Conservation (phyloP, 2,329 filamentous ascomycete species). For the Cryphonectria naterciae region DNA sequence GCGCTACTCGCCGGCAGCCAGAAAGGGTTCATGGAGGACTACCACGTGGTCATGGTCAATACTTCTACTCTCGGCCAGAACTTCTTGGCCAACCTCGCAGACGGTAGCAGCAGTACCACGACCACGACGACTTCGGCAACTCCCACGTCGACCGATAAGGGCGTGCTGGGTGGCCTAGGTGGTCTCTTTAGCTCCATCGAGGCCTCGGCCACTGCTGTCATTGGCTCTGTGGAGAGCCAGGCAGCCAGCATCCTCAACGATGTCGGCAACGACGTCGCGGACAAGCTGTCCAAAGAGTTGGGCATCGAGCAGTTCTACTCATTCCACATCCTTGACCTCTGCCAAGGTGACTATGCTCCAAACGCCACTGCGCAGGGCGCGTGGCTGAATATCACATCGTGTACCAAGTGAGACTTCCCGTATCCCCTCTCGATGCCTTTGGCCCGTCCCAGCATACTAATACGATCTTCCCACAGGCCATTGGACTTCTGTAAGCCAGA, state of each 20-base stretch:
- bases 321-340: conserved; percentile 38
- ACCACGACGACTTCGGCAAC: conserved; percentile 33
- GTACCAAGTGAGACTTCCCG: conserved; percentile 32
- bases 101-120: conserved; percentile 29
- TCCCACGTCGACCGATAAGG: conserved; percentile 29
- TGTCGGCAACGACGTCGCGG: conserved; percentile 40
- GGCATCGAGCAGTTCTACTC: conserved; percentile 42
- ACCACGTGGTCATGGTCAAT: conserved; percentile 47
- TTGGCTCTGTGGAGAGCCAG: conserved; percentile 33
- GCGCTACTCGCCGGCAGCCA: conserved; percentile 45
- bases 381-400: conserved; percentile 35
- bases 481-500: conserved; percentile 29
- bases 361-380: conserved; percentile 33
- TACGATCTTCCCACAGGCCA: conserved; percentile 11
- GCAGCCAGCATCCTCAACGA: conserved; percentile 32
- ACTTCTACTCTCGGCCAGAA: conserved; percentile 46
- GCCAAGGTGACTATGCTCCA: conserved; percentile 38
- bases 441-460: background rate
- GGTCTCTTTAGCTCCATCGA: conserved; percentile 15
- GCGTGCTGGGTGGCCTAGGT: conserved; percentile 30
- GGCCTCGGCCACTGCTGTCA: conserved; percentile 27
- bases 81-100: conserved; percentile 36
- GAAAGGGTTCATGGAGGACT: conserved; percentile 42
- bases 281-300: conserved; percentile 35
- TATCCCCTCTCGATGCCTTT: background rate